Evolutionary conservation across 768 basidiomycete genomes (phyloP).

Genomic region (Rhizopogon rudus): DNA sequence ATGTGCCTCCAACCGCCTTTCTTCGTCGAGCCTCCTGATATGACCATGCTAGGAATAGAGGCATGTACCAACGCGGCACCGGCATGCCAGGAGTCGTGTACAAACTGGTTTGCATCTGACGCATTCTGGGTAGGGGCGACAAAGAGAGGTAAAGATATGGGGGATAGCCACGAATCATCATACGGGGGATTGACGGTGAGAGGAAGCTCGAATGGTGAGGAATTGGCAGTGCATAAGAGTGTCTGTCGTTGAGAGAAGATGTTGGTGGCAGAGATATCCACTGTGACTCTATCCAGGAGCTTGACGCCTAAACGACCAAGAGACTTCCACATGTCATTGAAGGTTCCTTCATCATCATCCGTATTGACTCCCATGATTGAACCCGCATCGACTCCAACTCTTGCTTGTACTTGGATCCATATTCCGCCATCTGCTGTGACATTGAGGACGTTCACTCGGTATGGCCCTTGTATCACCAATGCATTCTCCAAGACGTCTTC

Average conservation of each 20-base stretch:
- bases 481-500: conserved; percentile 54
- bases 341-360: conserved; percentile 36
- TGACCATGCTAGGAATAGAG: conserved; percentile 35
- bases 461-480: conserved; percentile 55
- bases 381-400: conserved; percentile 67
- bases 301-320: conserved; percentile 66
- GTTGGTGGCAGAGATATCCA: conserved; percentile 46
- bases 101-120: conserved; percentile 43
- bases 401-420: conserved; percentile 53
- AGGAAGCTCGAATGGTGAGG: conserved; percentile 49
- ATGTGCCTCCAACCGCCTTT: conserved; percentile 42
- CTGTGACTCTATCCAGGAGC: conserved; percentile 49
- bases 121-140: conserved; percentile 51
- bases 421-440: conserved; percentile 53
- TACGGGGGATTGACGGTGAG: conserved; percentile 33
- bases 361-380: conserved; percentile 50
- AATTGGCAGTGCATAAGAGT: conserved; percentile 42
- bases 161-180: conserved; percentile 54
- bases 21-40: conserved; percentile 47
- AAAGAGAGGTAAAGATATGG: conserved; percentile 44
- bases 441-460: conserved; percentile 57
- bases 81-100: conserved; percentile 52
- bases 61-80: conserved; percentile 44
- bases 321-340: conserved; percentile 54
- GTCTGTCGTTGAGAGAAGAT: conserved; percentile 37